Base-by-base conservation (phyloP, 805 yeast species). In the Lachancea fermentati region DNA sequence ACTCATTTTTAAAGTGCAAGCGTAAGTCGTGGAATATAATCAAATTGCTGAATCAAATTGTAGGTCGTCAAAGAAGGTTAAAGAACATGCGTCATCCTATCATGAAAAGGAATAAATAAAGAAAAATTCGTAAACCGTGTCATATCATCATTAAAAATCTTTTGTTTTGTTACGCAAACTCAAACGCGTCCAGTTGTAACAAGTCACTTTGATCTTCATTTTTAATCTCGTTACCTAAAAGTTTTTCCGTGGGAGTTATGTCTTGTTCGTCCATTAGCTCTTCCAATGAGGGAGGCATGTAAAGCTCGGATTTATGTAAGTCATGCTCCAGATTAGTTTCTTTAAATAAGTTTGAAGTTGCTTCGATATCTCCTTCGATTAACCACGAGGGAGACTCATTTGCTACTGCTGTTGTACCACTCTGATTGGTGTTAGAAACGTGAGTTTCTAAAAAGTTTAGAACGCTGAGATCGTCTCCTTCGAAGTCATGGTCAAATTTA, bases 181-280 rank as follows among this genome's bases (percentile, higher is more conserved):
- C 48, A 34, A 46, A 42, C 13, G 45, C 49, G 30, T 44, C 45
- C 38, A 37, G 41, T 35, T 37, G 41, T 30, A 48, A 33, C 46
- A 48, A 36, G 32, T 47, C 52, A 31, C 44, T 47, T 19, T 50
- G 49, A 19, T 46, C 51, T 30, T 44, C 46, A 24, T 41, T 39
- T 29, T 45, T 46, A 30, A 43, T 42, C 31, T 39, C 47, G 24
- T 39, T 32, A 13, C n/a, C 32, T 8, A 29, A 29, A 15, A 29
- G 16, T n/a, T 15, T 38, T 12, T 38, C 41, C 11, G 19, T 14
- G 13, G 28, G 42, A 24, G 15, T 30, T 9, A 25, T 19, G 15
- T 55, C 58, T 40, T 55, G 60, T 26, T 60, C 63, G 15, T 57
- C 62, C 55, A 60, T 57, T 28, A 60, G 39, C 32, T 58, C 65